These are phyloP conservation scores for Rhododendron williamsianum DNA, from an alignment of 148 eudicot species.

Conservation along the genomic window DNA sequence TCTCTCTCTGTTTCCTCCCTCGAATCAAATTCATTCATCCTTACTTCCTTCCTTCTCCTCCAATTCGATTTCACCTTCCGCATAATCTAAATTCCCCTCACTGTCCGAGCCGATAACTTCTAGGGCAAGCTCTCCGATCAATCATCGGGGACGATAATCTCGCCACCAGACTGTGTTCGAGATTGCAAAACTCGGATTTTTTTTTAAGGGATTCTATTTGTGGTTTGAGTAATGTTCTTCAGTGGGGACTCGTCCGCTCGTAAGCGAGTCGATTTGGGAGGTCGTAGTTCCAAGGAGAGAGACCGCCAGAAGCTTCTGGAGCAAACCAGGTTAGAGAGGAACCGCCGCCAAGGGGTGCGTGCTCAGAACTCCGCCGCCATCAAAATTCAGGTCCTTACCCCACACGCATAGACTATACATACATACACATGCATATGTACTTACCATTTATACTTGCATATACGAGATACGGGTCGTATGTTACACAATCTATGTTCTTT, in stretches of 20 bases:
- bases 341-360: constrained; percentile 54
- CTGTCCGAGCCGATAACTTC: background rate
- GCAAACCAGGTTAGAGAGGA: constrained; percentile 73
- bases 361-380: constrained; percentile 76
- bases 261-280: constrained; percentile 94
- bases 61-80: background rate
- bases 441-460: background rate
- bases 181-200: background rate
- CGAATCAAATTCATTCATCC: background rate
- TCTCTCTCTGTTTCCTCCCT: background rate
- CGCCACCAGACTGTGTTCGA: background rate
- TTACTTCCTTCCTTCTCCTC: background rate
- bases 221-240: constrained; percentile 54
- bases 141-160: background rate
- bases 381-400: constrained; percentile 60
- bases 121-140: background rate
- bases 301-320: constrained; percentile 90
- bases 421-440: background rate
- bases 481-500: background rate
- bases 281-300: constrained; percentile 87
- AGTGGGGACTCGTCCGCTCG: constrained; percentile 77
- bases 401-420: background rate
- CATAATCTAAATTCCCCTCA: background rate
- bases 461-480: background rate
- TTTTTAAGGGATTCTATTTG: background rate